Evolutionary conservation across 1,284 basidiomycete species (phyloP).

Genomic region (Pulchroboletus neoregius): DNA sequence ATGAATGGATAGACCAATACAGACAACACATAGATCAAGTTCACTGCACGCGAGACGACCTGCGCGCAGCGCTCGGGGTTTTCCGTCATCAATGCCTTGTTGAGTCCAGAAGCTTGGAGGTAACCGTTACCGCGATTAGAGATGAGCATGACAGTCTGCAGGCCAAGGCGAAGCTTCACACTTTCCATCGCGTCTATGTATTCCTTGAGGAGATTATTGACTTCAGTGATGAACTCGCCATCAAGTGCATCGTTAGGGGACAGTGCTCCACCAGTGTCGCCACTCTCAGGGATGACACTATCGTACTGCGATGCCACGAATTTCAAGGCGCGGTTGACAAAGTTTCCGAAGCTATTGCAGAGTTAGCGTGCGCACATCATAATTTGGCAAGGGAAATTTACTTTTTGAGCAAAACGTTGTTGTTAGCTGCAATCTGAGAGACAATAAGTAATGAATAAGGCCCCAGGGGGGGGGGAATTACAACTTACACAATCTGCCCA

Average conservation of each 20-base stretch:
- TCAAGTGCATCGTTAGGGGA: constrained; percentile 69
- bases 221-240: constrained; percentile 73
- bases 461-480: neutral
- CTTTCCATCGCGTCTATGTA: constrained; percentile 89
- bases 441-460: neutral
- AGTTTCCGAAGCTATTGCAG: constrained; percentile 84
- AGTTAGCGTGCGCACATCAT: constrained; percentile 5
- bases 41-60: constrained; percentile 86
- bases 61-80: constrained; percentile 85
- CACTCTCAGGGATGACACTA: constrained; percentile 74
- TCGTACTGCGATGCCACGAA: constrained; percentile 89
- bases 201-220: constrained; percentile 78
- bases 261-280: constrained; percentile 62
- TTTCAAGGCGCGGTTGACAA: constrained; percentile 93
- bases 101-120: constrained; percentile 87
- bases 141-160: constrained; percentile 86
- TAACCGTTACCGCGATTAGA: constrained; percentile 94
- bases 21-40: constrained; percentile 90
- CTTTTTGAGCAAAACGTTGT: constrained; percentile 95
- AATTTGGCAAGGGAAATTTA: constrained; percentile 31
- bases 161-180: constrained; percentile 85
- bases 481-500: constrained; percentile 85
- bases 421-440: constrained; percentile 80
- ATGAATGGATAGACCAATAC: constrained; percentile 93
- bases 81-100: constrained; percentile 84